Evolutionary conservation across 2,329 filamentous ascomycete genomes (phyloP), one percentile per base, ranked within the genome.

Genomic region (Pseudogymnoascus sp.): DNA sequence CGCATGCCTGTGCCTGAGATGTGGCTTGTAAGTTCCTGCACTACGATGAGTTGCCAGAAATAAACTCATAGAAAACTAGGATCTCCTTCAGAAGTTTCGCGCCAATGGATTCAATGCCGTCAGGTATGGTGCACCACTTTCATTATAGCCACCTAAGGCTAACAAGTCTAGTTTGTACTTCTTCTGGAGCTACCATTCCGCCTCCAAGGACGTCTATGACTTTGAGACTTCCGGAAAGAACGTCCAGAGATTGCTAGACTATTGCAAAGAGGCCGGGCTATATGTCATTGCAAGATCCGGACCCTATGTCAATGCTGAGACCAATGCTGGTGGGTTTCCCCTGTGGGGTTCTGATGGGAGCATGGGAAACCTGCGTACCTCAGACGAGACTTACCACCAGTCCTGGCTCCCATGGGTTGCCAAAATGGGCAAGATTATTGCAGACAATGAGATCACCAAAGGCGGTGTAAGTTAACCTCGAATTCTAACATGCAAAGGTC

Each of bases 31-130:
- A 58, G 69, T 69, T 21, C 3, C 31, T 31, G 13, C 13, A 5
- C 36, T 25, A 55, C 13, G 29, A 33, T 13, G n/a, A 2, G 5
- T 3, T 2, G 21, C 29, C 12, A 10, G 10, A 21, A 33, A 33
- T 33, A 55, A 33, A 9, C 48, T 55, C 5, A 55, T 55, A 7
- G 5, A 21, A 33, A 55, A 17, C 27, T 66, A 79, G 38, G 80
- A 83, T 65, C 77, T 83, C 35, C 81, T 83, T 62, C 79, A 83
- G 60, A 83, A 82, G 63, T 75, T 82, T 63, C 76, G 77, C 64
- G 78, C 81, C 7, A 80, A 78, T 66, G 81, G 80, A 0, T 81
- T 81, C 69, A 83, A 82, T 69, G 73, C 80, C 13, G 73, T 82
- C 25, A 73, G 72, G 75, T 77, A 70, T 61, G 66, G 63, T 6